Conservation (phyloP, 305 asterid genomes). For the Coffea humblotiana region DNA sequence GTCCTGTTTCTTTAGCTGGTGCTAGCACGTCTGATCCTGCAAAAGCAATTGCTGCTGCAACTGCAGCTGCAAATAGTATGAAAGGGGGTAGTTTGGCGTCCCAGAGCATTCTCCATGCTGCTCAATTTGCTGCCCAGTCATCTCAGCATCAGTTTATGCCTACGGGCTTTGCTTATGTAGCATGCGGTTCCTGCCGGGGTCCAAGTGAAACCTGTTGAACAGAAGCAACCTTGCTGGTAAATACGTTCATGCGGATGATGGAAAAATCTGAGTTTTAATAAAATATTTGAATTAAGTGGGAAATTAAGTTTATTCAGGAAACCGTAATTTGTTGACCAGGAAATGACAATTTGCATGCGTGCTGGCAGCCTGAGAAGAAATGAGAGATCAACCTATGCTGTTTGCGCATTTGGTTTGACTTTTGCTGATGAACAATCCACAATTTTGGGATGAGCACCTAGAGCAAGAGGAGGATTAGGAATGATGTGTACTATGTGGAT, state of each 20-base stretch:
- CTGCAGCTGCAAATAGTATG: conserved; percentile 65
- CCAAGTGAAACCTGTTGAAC: conserved; percentile 78
- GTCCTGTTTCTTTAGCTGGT: conserved; percentile 43
- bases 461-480: conserved; percentile 6
- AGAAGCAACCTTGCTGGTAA: conserved; percentile 82
- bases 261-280: background rate
- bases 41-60: conserved; percentile 68
- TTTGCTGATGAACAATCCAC: conserved; percentile 14
- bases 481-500: conserved; percentile 16
- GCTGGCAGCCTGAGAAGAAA: conserved; percentile 95
- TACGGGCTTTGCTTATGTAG: conserved; percentile 65
- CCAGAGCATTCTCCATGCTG: conserved; percentile 50
- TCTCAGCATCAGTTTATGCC: conserved; percentile 48
- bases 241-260: conserved; percentile 20
- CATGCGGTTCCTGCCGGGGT: conserved; percentile 69
- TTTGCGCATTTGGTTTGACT: background rate
- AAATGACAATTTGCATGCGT: conserved; percentile 74
- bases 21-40: conserved; percentile 79
- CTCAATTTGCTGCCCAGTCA: conserved; percentile 60
- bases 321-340: conserved; percentile 61
- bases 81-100: conserved; percentile 57
- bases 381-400: conserved; percentile 36
- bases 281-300: conserved; percentile 14
- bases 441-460: conserved; percentile 13
- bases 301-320: conserved; percentile 35